Evolutionary conservation across 345 rosid genomes (phyloP), one percentile per base, ranked within the genome.

Genomic region (Dimocarpus longan): DNA sequence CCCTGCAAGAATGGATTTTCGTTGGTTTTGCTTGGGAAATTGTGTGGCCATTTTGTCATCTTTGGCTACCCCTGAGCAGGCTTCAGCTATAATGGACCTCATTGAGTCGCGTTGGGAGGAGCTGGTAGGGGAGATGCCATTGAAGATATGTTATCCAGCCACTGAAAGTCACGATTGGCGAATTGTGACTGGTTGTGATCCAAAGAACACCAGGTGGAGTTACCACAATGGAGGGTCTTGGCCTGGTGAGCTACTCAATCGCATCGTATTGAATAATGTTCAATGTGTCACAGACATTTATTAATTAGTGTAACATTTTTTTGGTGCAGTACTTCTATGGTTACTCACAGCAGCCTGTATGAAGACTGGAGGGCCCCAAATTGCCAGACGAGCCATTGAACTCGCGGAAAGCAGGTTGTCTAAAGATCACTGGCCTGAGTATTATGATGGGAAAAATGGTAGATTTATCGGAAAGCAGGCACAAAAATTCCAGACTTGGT

Each of bases 221-320:
- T 89, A 90, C 75, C 93, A 90, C 74, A 88, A 92, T 70, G 92
- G 91, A 26, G 95, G 93, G 40, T 92, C 93, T 76, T 92, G 92
- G 95, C 92, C 93, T 74, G 90, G 90, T 88, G 63, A 80, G 56
- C 59, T 44, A 43, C 10, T n/a, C 28, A 28, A 22, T 59, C 50
- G 40, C 71, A 42, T 22, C 50, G 37, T 32, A 7, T 19, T 65
- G 26, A 65, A 68, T 26, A 63, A 78, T 28, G 50, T 75, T 46
- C 39, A 6, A 32, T 52, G 57, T 52, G 7, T 15, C 7, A 15
- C 15, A 12, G 5, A 48, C 5, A 48, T 50, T 13, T 19, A 50
- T 0, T 50, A 50, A 50, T 15, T 46, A 7, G 5, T 6, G 28
- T 40, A 68, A 66, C 59, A 66, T 60, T 76, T 69, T 28, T 70